Percentiles rank a stretch among this genome's conserved stretches.
These are phyloP conservation scores for Xylaria sp. DNA, from an alignment of 2,329 filamentous ascomycete species.

Conservation along the genomic window DNA sequence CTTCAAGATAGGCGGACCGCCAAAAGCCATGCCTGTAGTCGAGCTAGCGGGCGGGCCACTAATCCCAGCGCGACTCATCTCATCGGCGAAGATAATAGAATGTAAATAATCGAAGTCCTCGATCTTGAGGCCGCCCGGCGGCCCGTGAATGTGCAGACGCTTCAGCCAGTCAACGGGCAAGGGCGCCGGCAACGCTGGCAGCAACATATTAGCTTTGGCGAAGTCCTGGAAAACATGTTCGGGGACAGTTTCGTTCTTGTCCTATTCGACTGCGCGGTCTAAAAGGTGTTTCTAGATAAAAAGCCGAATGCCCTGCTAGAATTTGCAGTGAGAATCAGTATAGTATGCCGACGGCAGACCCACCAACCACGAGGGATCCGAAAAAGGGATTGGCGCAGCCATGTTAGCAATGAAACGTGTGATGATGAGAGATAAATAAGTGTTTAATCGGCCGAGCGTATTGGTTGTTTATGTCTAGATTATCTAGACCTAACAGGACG, in stretches of 20 bases:
- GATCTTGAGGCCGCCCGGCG: conserved; percentile 68
- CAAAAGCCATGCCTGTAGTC: conserved; percentile 74
- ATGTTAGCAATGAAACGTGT: conserved; percentile 2
- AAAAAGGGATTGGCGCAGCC: conserved; percentile 63
- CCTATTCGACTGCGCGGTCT: conserved; percentile 71
- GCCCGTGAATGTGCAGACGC: conserved; percentile 67
- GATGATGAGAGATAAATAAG: not conserved
- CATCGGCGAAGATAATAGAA: conserved; percentile 71
- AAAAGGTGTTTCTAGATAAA: conserved; percentile 69
- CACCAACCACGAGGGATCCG: conserved; percentile 73
- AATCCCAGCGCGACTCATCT: conserved; percentile 71
- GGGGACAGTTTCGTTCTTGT: conserved; percentile 67
- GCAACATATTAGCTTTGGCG: conserved; percentile 68
- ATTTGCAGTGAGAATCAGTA: conserved; percentile 66
- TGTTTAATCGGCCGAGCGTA: too few relatives aligned
- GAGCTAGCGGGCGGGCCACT: conserved; percentile 67
- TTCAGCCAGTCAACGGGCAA: conserved; percentile 72
- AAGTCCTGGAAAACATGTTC: conserved; percentile 69
- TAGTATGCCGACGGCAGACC: conserved; percentile 76
- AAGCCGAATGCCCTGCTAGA: conserved; percentile 70
- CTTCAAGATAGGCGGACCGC: conserved; percentile 72
- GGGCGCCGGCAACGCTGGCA: conserved; percentile 73
- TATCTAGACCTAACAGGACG: too few relatives aligned
- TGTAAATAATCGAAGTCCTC: conserved; percentile 79
- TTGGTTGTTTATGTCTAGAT: too few relatives aligned